Conservation (phyloP, 345 rosid species). For the Excoecaria cochinchinensis region DNA sequence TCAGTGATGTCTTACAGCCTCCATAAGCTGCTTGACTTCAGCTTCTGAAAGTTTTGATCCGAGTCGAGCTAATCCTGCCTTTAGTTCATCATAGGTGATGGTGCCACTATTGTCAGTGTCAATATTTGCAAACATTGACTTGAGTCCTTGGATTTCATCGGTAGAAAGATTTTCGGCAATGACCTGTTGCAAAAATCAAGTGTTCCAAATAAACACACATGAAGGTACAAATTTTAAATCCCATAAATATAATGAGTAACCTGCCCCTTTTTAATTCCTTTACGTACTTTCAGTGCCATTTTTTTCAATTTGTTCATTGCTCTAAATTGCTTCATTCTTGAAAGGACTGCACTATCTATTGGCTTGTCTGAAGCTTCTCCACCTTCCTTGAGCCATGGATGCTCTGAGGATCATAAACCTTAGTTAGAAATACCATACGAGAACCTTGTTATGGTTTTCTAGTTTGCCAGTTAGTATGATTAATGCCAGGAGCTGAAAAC, state of each 20-base stretch:
- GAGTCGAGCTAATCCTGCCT: conserved; percentile 40
- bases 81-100: conserved; percentile 44
- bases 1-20: conserved; percentile 39
- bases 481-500: not conserved
- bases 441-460: not conserved
- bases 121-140: conserved; percentile 39
- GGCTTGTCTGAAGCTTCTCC: conserved; percentile 36
- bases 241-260: not conserved
- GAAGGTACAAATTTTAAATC: not conserved
- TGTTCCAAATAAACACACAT: not conserved
- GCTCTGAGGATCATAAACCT: conserved; percentile 16
- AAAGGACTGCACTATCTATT: conserved; percentile 34
- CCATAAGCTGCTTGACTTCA: conserved; percentile 47
- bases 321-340: conserved; percentile 34
- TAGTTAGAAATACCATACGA: not conserved
- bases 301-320: conserved; percentile 35
- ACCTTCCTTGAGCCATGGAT: conserved; percentile 35
- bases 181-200: conserved; percentile 24
- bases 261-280: not conserved
- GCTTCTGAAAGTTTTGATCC: conserved; percentile 45
- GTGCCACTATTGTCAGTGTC: conserved; percentile 49
- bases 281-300: conserved; percentile 28
- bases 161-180: conserved; percentile 41
- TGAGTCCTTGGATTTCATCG: conserved; percentile 45
- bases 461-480: not conserved